Conservation (phyloP, 306 rosid genomes). For the Begonia peltatifolia region DNA sequence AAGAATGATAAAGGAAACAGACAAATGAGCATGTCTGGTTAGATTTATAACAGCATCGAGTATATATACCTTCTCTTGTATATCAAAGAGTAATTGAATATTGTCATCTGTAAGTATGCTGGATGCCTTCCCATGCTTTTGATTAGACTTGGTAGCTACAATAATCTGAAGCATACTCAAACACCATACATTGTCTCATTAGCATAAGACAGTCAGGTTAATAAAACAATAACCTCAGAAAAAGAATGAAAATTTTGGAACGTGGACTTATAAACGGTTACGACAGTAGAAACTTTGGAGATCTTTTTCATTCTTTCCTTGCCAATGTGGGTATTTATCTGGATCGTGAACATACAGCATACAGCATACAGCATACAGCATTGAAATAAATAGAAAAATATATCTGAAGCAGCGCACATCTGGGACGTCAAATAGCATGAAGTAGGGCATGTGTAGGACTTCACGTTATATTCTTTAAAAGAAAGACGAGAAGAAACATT, state of each 20-base stretch:
- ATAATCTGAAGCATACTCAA: constrained; percentile 43
- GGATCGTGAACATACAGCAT: no score
- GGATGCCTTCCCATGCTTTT: constrained; percentile 38
- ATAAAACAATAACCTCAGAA: neutral
- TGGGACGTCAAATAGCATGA: no score
- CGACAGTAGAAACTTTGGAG: no score
- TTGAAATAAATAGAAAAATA: no score
- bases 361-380: no score
- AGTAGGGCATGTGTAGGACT: no score
- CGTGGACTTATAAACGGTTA: no score
- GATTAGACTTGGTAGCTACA: constrained; percentile 61
- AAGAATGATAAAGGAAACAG: neutral
- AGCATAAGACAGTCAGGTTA: neutral
- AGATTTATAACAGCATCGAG: constrained; percentile 7
- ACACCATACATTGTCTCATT: constrained; percentile 11
- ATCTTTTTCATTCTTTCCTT: no score
- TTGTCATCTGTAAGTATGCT: constrained; percentile 78
- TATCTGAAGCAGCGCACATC: no score
- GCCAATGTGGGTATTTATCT: no score
- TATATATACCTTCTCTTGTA: constrained; percentile 72
- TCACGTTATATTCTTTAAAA: no score
- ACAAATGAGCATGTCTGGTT: neutral
- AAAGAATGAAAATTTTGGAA: neutral
- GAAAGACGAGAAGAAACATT: no score
- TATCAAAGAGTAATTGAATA: constrained; percentile 70